Conservation (phyloP, 108 stramenopile genomes). For the Poteriospumella lacustris region DNA sequence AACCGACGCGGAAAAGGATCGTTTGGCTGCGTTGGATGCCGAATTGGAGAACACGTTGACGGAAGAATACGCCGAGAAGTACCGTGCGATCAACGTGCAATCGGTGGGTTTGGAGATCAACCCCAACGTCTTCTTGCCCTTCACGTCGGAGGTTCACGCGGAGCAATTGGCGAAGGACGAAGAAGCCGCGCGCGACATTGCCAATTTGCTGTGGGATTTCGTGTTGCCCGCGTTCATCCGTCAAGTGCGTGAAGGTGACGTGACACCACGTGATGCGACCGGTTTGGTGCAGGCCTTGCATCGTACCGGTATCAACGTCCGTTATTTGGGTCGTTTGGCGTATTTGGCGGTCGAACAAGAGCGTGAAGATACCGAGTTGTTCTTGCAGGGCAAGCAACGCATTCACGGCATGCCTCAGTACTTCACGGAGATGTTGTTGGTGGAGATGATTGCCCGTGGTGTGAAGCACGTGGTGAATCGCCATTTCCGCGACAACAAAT, state of each 20-base stretch:
- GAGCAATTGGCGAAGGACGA: slow-evolving; percentile 72
- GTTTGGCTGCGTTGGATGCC: neutral
- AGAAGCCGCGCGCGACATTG: slow-evolving; percentile 65
- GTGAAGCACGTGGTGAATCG: slow-evolving; percentile 75
- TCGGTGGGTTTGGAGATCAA: slow-evolving; percentile 67
- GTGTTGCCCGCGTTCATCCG: slow-evolving; percentile 68
- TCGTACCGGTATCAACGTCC: slow-evolving; percentile 81
- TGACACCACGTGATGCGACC: neutral
- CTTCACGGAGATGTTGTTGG: slow-evolving; percentile 86
- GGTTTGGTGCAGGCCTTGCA: slow-evolving; percentile 59
- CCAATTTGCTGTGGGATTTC: slow-evolving; percentile 69
- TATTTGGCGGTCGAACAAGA: slow-evolving; percentile 69
- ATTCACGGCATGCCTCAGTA: slow-evolving; percentile 64
- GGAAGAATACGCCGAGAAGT: neutral
- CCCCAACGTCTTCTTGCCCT: slow-evolving; percentile 80
- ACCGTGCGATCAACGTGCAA: slow-evolving; percentile 31
- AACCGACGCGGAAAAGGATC: neutral
- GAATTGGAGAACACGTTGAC: neutral
- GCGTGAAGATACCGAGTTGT: slow-evolving; percentile 31
- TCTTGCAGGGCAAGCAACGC: neutral
- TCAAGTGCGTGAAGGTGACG: slow-evolving; percentile 48
- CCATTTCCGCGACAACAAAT: slow-evolving; percentile 61
- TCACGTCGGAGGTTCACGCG: slow-evolving; percentile 29
- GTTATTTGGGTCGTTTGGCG: slow-evolving; percentile 84
- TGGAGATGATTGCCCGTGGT: slow-evolving; percentile 91